Evolutionary conservation across 2,329 filamentous ascomycete genomes (phyloP).

Genomic region (Colletotrichum lentis): DNA sequence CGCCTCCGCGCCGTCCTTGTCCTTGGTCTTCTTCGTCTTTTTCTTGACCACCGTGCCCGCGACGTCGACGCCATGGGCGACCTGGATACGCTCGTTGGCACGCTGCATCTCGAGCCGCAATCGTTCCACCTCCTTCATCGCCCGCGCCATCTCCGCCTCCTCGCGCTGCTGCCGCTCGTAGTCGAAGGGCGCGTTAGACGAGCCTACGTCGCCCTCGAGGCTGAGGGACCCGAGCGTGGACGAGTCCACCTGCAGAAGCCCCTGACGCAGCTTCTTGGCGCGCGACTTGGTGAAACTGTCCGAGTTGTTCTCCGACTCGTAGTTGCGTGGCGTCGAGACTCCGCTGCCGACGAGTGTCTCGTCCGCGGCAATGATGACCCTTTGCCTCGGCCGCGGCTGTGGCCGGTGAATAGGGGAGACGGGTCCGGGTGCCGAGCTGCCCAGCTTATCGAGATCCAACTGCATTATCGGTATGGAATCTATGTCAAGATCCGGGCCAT

Average conservation of each 20-base stretch:
- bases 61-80: slow-evolving; percentile 71
- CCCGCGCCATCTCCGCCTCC: slow-evolving; percentile 87
- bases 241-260: slow-evolving; percentile 85
- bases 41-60: slow-evolving; percentile 73
- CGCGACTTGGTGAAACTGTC: slow-evolving; percentile 59
- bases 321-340: slow-evolving; percentile 57
- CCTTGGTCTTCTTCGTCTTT: slow-evolving; percentile 72
- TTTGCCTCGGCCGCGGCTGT: slow-evolving; percentile 59
- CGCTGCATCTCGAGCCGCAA: slow-evolving; percentile 89
- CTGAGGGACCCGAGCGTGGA: slow-evolving; percentile 78
- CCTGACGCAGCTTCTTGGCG: slow-evolving; percentile 63
- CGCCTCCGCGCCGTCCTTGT: slow-evolving; percentile 39
- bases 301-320: slow-evolving; percentile 64
- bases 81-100: slow-evolving; percentile 77
- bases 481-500: slow-evolving; percentile 83
- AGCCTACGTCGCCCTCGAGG: slow-evolving; percentile 63
- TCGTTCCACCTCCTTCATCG: slow-evolving; percentile 87
- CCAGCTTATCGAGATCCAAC: slow-evolving; percentile 74
- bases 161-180: slow-evolving; percentile 75
- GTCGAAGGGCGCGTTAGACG: slow-evolving; percentile 56
- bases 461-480: slow-evolving; percentile 97
- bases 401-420: slow-evolving; percentile 46
- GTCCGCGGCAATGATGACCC: slow-evolving; percentile 74
- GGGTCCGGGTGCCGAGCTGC: slow-evolving; percentile 41
- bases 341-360: slow-evolving; percentile 71